A percentile compares a stretch with the other conserved stretches of the same genome.
phyloP scores from a whole-genome alignment of 495 filamentous ascomycete species.

The Hypomontagnella monticulosa region DNA sequence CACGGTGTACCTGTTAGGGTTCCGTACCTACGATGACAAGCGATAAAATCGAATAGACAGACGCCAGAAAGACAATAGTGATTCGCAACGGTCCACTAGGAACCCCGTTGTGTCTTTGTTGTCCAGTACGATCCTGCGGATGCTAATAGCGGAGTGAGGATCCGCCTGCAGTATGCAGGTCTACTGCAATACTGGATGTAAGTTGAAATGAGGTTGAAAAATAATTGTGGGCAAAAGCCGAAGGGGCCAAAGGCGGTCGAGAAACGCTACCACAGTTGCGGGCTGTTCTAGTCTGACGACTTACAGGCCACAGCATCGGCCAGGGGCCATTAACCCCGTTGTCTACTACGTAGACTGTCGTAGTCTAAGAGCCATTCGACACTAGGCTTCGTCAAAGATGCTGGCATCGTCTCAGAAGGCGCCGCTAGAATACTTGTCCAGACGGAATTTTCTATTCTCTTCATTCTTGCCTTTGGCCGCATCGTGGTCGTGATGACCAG shows the following conservation, averaged over 20 bases:
- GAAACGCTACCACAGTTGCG: slow-evolving; percentile 27
- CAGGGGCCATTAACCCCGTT: slow-evolving; percentile 6
- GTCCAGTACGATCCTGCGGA: slow-evolving; percentile 26
- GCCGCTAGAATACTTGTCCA: slow-evolving; percentile 25
- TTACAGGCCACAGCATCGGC: slow-evolving; percentile 30
- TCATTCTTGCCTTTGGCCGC: slow-evolving; percentile 14
- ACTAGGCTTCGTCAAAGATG: slow-evolving; percentile 17
- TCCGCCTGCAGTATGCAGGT: slow-evolving; percentile 42
- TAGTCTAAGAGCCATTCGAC: slow-evolving; percentile 31
- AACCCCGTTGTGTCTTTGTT: slow-evolving; percentile 27
- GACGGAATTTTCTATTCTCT: slow-evolving; percentile 28
- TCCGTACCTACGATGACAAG: slow-evolving; percentile 1
- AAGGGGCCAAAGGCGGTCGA: slow-evolving; percentile 16
- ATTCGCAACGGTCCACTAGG: slow-evolving; percentile 34
- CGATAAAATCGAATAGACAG: slow-evolving; percentile 18
- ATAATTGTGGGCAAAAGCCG: slow-evolving; percentile 26
- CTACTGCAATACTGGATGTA: slow-evolving; percentile 35
- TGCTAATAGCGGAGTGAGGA: slow-evolving; percentile 29
- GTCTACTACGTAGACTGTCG: not conserved
- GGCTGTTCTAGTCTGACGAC: not conserved
- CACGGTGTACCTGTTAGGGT: slow-evolving; percentile 21
- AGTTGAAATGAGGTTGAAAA: slow-evolving; percentile 43
- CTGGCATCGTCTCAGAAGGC: slow-evolving; percentile 38
- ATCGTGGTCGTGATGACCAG: slow-evolving; percentile 17
- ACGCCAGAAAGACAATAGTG: slow-evolving; percentile 26